Base-by-base conservation (phyloP, 2,329 filamentous ascomycete species). In the Trichoderma sp. region DNA sequence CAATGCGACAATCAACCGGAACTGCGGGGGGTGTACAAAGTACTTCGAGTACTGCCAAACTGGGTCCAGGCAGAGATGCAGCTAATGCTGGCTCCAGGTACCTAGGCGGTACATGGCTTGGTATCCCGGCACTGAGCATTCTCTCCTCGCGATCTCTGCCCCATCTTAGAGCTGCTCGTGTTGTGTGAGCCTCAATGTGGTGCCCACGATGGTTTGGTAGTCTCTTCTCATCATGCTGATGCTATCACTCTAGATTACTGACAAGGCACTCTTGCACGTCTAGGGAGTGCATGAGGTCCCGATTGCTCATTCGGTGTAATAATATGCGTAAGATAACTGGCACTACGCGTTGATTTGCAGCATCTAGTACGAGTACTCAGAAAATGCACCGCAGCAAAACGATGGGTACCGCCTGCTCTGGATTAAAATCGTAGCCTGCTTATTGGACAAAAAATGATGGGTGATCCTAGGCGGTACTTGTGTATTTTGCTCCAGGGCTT, bases 1-100 rank as follows among this genome's bases (percentile, higher is more conserved):
- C 81, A 79, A 79, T 77, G 24, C 31, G 56, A 35, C 38, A 50
- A 50, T 71, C 38, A 50, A 50, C 62, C n/a, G 14, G 56, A 50
- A 69, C 31, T 71, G 68, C 68, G 68, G 53, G 68, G 68, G 35
- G 68, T 50, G 59, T 45, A 38, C 59, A 63, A 33, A 63, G 31
- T 33, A 21, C 60, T 14, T 29, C 14, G 60, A 63, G 35, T 56
- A 67, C 68, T 24, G 56, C 68, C 7, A 45, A n/a, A 35, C 59
- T 56, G 53, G 56, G 59, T 71, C 45, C 68, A 62, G 27, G 27
- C 56, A 63, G 29, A 50, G 35, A 71, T 71, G 59, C 68, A 33
- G 68, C 68, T 71, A 71, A 63, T 71, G 68, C 68, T 71, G 27
- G 68, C 68, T 63, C 35, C 68, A 63, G 68, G 68, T 71, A 71